These are phyloP conservation scores for Fraxinus dipetala DNA, from an alignment of 305 asterid genomes.

Conservation along the genomic window DNA sequence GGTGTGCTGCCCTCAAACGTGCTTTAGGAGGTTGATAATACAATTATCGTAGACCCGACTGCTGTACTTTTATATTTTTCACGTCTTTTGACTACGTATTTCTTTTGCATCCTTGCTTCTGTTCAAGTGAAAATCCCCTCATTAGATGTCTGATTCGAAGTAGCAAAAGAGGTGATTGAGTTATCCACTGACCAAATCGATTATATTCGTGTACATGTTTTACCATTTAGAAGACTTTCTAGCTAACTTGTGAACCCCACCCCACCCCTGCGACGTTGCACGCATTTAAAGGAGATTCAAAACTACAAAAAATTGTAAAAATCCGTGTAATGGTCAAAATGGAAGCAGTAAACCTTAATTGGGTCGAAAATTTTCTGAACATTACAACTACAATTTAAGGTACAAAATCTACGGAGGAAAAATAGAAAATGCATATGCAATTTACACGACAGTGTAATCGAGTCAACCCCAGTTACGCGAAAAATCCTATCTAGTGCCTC, in stretches of 20 bases:
- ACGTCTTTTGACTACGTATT: neutral
- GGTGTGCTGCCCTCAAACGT: conserved; percentile 51
- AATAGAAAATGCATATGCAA: conserved; percentile 6
- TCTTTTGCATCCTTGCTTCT: neutral
- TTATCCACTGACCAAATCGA: neutral
- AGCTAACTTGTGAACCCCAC: neutral
- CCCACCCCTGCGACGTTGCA: neutral
- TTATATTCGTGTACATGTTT: conserved; percentile 2
- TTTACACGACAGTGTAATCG: conserved; percentile 22
- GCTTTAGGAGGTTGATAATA: conserved; percentile 50
- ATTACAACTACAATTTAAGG: neutral
- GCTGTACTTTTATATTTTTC: neutral
- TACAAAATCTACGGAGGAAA: neutral
- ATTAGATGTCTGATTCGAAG: neutral
- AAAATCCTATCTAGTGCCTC: conserved; percentile 27
- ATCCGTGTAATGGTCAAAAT: neutral
- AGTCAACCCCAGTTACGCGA: neutral
- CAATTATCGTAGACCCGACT: neutral
- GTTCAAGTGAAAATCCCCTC: neutral
- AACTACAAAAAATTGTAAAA: neutral
- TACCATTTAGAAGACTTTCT: neutral
- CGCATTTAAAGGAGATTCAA: neutral
- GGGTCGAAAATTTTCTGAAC: neutral
- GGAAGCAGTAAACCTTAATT: neutral
- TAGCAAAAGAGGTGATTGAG: neutral